These are phyloP conservation scores for Aspergillus chevalieri DNA, from an alignment of 2,329 filamentous ascomycete species.

Conservation along the genomic window DNA sequence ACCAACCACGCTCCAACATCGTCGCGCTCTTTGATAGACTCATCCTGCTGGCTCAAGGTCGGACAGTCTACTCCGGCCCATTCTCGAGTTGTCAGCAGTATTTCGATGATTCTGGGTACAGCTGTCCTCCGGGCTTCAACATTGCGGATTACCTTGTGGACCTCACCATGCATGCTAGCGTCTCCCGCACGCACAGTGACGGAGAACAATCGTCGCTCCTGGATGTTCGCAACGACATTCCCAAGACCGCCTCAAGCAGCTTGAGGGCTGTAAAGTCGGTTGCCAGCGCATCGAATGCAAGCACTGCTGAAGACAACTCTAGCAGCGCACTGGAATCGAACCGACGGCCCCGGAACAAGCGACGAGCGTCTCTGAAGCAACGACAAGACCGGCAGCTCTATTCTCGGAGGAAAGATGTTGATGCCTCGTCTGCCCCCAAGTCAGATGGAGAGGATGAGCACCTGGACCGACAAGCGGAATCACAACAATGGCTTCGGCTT, in stretches of 20 bases:
- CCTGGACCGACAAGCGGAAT: conserved; percentile 39
- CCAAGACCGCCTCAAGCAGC: conserved; percentile 74
- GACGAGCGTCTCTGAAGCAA: conserved; percentile 72
- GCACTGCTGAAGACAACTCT: conserved; percentile 58
- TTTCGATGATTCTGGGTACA: conserved; percentile 85
- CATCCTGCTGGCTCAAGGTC: conserved; percentile 82
- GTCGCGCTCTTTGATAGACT: conserved; percentile 93
- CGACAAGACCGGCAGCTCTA: conserved; percentile 88
- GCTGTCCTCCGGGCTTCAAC: conserved; percentile 94
- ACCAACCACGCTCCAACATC: conserved; percentile 96
- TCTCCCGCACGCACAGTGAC: conserved; percentile 48
- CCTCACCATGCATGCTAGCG: conserved; percentile 89
- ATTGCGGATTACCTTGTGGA: conserved; percentile 98
- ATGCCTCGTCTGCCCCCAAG: conserved; percentile 53
- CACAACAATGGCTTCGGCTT: conserved; percentile 56
- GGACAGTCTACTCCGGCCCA: conserved; percentile 87
- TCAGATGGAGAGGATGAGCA: conserved; percentile 57
- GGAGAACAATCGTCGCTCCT: conserved; percentile 50
- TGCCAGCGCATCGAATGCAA: conserved; percentile 71
- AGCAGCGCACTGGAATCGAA: conserved; percentile 56
- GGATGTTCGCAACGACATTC: conserved; percentile 54
- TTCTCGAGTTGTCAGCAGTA: conserved; percentile 85
- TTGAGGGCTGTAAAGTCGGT: conserved; percentile 85
- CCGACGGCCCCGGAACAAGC: conserved; percentile 61
- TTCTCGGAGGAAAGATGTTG: conserved; percentile 67